Base-by-base conservation (phyloP, 2,329 filamentous ascomycete genomes). In the Aspergillus tamarii region DNA sequence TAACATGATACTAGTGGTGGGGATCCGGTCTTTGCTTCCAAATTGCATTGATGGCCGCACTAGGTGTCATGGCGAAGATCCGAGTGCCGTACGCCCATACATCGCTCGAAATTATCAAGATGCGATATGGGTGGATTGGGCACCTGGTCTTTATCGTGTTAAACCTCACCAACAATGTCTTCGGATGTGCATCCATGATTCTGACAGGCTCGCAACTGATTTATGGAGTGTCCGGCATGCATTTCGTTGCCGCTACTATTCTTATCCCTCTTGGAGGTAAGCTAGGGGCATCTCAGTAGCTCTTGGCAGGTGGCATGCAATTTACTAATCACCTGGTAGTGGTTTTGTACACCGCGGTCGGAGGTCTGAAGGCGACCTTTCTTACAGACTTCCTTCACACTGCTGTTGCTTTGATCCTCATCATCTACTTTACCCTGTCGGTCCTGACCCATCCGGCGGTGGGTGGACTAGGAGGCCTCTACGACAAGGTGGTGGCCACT, bases 31-130 rank as follows among this genome's bases (percentile, higher is more conserved):
- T 80, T 12, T 81, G 74, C 45, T 84, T 83, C 57, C 80, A 84
- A 69, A 83, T 84, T 60, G 82, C 82, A 6, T 71, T 84, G 39
- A 84, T 85, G 80, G 81, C 82, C 2, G 77, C 77, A 1, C 73
- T 85, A 1, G 83, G 83, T 4, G 81, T 85, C 8, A 70, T 84
- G 52, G 80, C 80, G 14, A 85, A 84, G 68, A 77, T 84, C 39
- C 73, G 82, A 45, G 82, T 84, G 0, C 83, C 83, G 0, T 83
- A 84, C 62, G 83, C 83, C 0, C 83, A 84, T 61, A 84, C 83
- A 0, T 83, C 80, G 3, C 75, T 84, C 1, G 83, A 84, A 66
- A 83, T 85, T 52, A 80, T 84, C 45, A 76, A 77, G 4, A 80
- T 80, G 73, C 74, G 83, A 62, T 84, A 85, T 66, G 82, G 81